Evolutionary conservation across 1,139 yeast species (phyloP).

Genomic region (Blastobotrys apis): DNA sequence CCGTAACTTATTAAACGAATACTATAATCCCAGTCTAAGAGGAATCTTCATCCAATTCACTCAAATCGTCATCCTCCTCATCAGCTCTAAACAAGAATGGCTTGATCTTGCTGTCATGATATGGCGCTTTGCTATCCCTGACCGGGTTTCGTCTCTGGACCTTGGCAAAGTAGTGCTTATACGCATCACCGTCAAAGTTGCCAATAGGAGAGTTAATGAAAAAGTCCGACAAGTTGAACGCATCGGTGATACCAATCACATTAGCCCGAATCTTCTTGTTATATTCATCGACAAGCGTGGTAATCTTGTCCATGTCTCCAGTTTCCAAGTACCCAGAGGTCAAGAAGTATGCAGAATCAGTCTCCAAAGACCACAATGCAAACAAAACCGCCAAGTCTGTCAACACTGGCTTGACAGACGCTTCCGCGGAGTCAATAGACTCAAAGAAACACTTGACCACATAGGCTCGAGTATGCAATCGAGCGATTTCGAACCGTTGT

Average conservation of each 20-base stretch:
- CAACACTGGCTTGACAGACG: slow-evolving; percentile 38
- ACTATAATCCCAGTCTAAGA: too few relatives aligned
- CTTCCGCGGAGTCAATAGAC: slow-evolving; percentile 30
- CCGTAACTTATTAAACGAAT: too few relatives aligned
- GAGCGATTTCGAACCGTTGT: slow-evolving; percentile 42
- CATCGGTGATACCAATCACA: slow-evolving; percentile 80
- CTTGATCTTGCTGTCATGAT: slow-evolving; percentile 37
- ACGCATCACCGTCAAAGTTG: slow-evolving; percentile 77
- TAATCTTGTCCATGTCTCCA: slow-evolving; percentile 34
- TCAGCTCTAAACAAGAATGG: slow-evolving; percentile 41
- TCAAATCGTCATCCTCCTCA: slow-evolving; percentile 22
- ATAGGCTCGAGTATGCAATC: slow-evolving; percentile 40
- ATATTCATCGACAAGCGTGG: slow-evolving; percentile 35
- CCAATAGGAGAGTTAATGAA: slow-evolving; percentile 86
- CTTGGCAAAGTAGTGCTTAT: slow-evolving; percentile 60
- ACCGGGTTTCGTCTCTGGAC: slow-evolving; percentile 38
- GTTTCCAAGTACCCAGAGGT: slow-evolving; percentile 52
- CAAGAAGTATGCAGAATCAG: slow-evolving; percentile 71
- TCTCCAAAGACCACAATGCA: slow-evolving; percentile 69
- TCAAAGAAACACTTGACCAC: slow-evolving; percentile 38
- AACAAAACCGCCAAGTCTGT: slow-evolving; percentile 53
- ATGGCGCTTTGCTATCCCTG: slow-evolving; percentile 35
- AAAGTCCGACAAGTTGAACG: slow-evolving; percentile 82
- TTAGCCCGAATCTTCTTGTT: slow-evolving; percentile 50
- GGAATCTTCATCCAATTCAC: slow-evolving; percentile 11